A percentile compares a stretch with the other conserved stretches of the same genome.
These are phyloP conservation scores for Hypoxylon sp. DNA, from an alignment of 2,329 filamentous ascomycete species.

Conservation along the genomic window DNA sequence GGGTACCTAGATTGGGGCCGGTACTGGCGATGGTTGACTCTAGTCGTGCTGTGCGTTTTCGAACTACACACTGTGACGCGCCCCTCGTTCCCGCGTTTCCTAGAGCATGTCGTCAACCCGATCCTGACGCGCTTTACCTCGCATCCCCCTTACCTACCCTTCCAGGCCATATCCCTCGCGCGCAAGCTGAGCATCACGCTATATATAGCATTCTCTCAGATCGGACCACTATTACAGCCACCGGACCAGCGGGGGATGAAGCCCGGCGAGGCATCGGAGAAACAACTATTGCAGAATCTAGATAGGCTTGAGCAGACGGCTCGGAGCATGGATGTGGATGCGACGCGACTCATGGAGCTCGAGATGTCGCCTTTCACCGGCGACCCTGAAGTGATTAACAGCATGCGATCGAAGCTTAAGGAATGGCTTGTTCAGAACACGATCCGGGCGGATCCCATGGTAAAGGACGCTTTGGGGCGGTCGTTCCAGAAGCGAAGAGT, in stretches of 20 bases:
- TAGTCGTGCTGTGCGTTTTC: conserved; percentile 67
- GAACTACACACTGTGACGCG: conserved; percentile 71
- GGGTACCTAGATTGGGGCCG: conserved; percentile 78
- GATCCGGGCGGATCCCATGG: conserved; percentile 83
- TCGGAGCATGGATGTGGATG: conserved; percentile 76
- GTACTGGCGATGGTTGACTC: conserved; percentile 75
- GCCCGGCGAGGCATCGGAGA: conserved; percentile 59
- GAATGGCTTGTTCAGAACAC: conserved; percentile 92
- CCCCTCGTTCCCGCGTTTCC: conserved; percentile 64
- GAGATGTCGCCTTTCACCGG: conserved; percentile 86
- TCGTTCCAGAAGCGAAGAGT: conserved; percentile 74
- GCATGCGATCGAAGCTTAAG: conserved; percentile 79
- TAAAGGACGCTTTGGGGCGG: conserved; percentile 81
- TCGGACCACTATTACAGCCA: conserved; percentile 75
- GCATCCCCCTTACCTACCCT: conserved; percentile 81
- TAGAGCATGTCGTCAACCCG: conserved; percentile 62
- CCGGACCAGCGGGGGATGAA: conserved; percentile 50
- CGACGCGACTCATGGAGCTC: conserved; percentile 77
- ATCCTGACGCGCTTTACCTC: conserved; percentile 57
- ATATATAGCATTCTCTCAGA: conserved; percentile 86
- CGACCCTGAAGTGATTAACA: conserved; percentile 74
- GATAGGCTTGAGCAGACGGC: conserved; percentile 75
- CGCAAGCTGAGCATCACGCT: conserved; percentile 83
- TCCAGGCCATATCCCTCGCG: conserved; percentile 83
- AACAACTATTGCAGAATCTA: conserved; percentile 72